phyloP scores from a whole-genome alignment of 768 basidiomycete genomes.

The Rhodosporidiobolus odoratus region DNA sequence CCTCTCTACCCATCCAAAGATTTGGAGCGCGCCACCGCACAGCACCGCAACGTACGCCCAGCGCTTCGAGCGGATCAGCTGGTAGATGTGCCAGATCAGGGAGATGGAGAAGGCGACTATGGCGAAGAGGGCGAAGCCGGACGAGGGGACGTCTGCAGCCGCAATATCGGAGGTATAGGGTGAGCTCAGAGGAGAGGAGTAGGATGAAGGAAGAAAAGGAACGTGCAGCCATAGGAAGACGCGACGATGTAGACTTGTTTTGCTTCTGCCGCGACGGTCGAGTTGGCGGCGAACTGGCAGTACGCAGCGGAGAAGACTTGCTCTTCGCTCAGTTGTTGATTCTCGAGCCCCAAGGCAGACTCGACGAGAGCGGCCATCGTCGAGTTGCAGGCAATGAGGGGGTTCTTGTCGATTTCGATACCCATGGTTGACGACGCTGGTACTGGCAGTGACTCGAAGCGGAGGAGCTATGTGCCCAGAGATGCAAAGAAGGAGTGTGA shows the following conservation, averaged over 20 bases:
- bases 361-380: constrained; percentile 4
- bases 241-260: not conserved
- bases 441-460: too few relatives aligned
- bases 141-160: not conserved
- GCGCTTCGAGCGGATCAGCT: not conserved
- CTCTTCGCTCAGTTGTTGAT: not conserved
- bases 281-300: not conserved
- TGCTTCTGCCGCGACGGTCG: not conserved
- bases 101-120: not conserved
- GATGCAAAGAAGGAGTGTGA: too few relatives aligned
- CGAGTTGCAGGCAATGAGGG: constrained; percentile 1
- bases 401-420: not conserved
- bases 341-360: not conserved
- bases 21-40: not conserved
- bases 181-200: not conserved
- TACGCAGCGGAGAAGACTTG: not conserved
- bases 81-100: not conserved
- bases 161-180: too few relatives aligned
- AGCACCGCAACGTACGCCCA: constrained; percentile 1
- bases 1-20: not conserved
- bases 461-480: too few relatives aligned
- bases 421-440: not conserved
- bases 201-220: not conserved
- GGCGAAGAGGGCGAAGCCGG: not conserved
- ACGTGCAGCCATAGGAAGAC: not conserved